Base-by-base conservation (phyloP, 2,329 filamentous ascomycete genomes). In the Fusarium vanettenii region DNA sequence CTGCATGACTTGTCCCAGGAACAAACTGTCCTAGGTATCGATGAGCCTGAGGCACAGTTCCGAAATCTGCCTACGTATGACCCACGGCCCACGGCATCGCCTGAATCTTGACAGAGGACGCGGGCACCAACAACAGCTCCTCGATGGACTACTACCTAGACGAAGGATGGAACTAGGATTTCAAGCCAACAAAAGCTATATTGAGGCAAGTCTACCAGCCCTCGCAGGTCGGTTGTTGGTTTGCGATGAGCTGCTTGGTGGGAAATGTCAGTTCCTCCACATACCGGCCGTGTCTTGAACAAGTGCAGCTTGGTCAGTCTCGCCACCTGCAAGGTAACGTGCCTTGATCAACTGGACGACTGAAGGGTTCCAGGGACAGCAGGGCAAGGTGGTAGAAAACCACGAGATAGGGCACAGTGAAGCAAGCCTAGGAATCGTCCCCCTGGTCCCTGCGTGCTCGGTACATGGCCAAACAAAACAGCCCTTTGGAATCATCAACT, bases 381-480 rank as follows among this genome's bases (percentile, higher is more conserved):
- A 69, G 55, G 60, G 61, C 41, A 61, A 70, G 59, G 66, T 57
- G 65, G 76, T 55, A 56, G 39, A 48, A 48, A 57, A 56, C 25
- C 43, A 56, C 35, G 48, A 37, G 22, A 52, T 39, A 62, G 48
- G 31, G 33, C 61, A 37, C 16, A 31, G 48, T 59, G 18, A 52
- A 27, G 69, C 43, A 66, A 61, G 25, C 20, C 13, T 27, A 50
- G 37, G 31, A 35, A 20, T 39, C 45, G 43, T 64, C 31, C 41
- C 62, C 71, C 66, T 41, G 22, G 65, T 66, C 76, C 71, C 61
- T 78, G 76, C 65, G 66, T 50, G 48, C 69, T 76, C 69, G 64
- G 72, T 35, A 33, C 72, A 55, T 74, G 52, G 60, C 45, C 61
- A 62, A 43, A 33, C 62, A 66, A 69, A 41, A 22, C 39, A 66